Evolutionary conservation across 192 early-diverging fungal genomes (phyloP).

Genomic region (Coemansia reversa): DNA sequence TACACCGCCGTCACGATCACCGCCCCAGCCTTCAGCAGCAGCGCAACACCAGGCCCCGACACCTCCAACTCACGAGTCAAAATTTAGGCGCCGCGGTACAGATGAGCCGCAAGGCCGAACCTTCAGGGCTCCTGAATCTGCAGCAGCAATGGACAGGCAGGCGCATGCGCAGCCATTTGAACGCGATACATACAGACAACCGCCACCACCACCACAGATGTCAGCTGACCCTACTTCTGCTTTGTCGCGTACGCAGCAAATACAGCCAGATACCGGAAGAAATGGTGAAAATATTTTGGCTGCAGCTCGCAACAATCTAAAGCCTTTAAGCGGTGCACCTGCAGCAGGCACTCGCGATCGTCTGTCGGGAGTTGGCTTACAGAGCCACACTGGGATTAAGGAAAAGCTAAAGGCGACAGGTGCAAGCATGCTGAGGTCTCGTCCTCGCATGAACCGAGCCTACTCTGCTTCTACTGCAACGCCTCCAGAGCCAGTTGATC

Average conservation of each 20-base stretch:
- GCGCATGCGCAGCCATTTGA: not conserved
- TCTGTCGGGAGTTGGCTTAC: constrained; percentile 1
- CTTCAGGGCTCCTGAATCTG: not conserved
- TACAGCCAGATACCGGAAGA: too few relatives aligned
- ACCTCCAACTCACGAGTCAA: constrained; percentile 4
- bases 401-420: constrained; percentile 46
- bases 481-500: constrained; percentile 3
- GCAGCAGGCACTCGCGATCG: constrained; percentile 1
- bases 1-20: constrained; percentile 8
- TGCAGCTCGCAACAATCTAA: constrained; percentile 34
- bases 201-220: not conserved
- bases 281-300: constrained; percentile 32
- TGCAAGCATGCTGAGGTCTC: constrained; percentile 37
- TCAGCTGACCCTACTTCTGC: not conserved
- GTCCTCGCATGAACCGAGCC: constrained; percentile 37
- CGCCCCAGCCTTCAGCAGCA: constrained; percentile 3
- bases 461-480: constrained; percentile 13
- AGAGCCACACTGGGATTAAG: constrained; percentile 31
- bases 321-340: constrained; percentile 11
- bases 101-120: too few relatives aligned
- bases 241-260: not conserved
- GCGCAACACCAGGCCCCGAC: not conserved
- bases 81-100: constrained; percentile 11
- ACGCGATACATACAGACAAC: constrained; percentile 6
- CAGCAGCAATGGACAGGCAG: constrained; percentile 1